Evolutionary conservation across 331 rosid species (phyloP), one percentile per base, ranked within the genome.

Genomic region (Saraca asoca): DNA sequence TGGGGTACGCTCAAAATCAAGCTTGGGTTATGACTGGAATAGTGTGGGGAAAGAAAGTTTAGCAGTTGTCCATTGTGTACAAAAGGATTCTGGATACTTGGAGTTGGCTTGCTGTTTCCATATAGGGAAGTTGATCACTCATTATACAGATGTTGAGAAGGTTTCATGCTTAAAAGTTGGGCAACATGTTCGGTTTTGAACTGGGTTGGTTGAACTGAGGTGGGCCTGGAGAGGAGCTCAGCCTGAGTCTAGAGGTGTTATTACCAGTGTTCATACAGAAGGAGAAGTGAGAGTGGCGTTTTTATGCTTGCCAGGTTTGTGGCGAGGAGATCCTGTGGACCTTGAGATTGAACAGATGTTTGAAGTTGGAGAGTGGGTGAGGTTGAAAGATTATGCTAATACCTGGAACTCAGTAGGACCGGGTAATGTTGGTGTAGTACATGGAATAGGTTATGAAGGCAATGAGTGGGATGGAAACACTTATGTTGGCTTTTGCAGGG

Each of bases 321-420:
- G 97, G 99, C 86, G 62, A 85, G 96, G 97, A 29, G 99, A 94
- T 83, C 99, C 99, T 42, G 83, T 89, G 4, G 99, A 94, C 76
- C 82, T 94, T 45, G 92, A 88, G 88, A 72, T 85, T 34, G 92
- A 86, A 73, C 84, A 85, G 35, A 85, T 86, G 59, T 90, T 83
- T 70, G 99, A 78, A 74, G 99, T 94, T 60, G 97, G 96, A 62
- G 96, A 88, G 76, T 94, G 99, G 99, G 99, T 94, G 80, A 88
- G 74, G 73, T 72, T 94, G 75, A 82, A 71, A 80, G 88, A 80
- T 49, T 58, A 75, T 41, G 80, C 87, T 9, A 72, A 65, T 77
- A 64, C 62, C 59, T 87, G 92, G 97, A 90, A 90, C 80, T 90
- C 96, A 45, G 73, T 86, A 72, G 81, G 79, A 7, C 84, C 88